Conservation (phyloP, 2,329 filamentous ascomycete genomes). For the Penicillium sp. region DNA sequence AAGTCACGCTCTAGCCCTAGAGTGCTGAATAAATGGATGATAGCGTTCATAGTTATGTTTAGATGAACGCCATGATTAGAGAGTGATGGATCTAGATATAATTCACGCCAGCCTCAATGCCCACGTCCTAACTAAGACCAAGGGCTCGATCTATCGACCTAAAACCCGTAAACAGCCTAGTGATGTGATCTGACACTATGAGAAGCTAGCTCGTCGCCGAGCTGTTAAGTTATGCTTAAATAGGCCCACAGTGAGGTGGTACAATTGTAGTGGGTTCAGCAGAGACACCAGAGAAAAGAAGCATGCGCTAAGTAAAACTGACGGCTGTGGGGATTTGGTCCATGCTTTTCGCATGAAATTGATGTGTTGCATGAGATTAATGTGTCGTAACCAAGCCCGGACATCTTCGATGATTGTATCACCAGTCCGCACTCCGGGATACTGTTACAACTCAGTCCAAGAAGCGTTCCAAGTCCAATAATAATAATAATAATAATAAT, state of each 20-base stretch:
- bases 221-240: conserved; percentile 20
- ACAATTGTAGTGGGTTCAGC: conserved; percentile 10
- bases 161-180: conserved; percentile 4
- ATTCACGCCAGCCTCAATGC: neutral
- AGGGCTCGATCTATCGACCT: neutral
- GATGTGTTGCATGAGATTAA: neutral
- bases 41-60: neutral
- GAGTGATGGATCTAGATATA: neutral
- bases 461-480: neutral
- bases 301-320: conserved; percentile 1
- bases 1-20: too few relatives aligned
- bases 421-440: too few relatives aligned
- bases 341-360: neutral
- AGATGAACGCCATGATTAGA: neutral
- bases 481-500: too few relatives aligned
- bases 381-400: too few relatives aligned
- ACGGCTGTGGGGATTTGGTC: neutral
- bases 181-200: conserved; percentile 1
- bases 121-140: neutral
- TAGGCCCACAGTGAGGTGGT: conserved; percentile 13
- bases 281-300: conserved; percentile 2
- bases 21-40: neutral
- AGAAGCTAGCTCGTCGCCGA: conserved; percentile 8
- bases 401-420: too few relatives aligned
- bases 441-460: too few relatives aligned